Conservation (phyloP, 306 rosid species). For the Senna tora region DNA sequence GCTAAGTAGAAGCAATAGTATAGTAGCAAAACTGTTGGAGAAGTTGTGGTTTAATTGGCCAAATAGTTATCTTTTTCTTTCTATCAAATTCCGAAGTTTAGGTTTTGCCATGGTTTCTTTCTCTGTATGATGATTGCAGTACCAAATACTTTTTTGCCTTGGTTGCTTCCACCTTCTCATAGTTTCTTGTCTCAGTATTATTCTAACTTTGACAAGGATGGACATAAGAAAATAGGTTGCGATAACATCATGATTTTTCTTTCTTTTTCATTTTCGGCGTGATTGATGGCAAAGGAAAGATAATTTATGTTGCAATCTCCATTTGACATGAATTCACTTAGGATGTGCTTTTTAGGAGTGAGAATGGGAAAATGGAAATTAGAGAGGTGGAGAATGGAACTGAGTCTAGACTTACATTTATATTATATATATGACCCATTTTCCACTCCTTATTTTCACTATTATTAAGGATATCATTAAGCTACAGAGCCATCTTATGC, state of each 20-base stretch:
- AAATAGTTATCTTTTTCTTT: background rate
- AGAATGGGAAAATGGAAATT: background rate
- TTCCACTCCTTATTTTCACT: background rate
- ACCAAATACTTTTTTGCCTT: background rate
- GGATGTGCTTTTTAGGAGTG: background rate
- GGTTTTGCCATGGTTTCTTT: background rate
- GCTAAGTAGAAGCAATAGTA: background rate
- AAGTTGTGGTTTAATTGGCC: background rate
- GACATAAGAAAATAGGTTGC: background rate
- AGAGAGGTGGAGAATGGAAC: background rate
- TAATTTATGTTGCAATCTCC: background rate
- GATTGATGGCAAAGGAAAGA: slow-evolving; percentile 28
- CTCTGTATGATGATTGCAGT: background rate
- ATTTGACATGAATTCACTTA: background rate
- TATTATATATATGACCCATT: background rate
- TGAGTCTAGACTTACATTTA: background rate
- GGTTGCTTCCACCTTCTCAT: background rate
- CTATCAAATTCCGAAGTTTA: background rate
- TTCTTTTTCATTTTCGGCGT: background rate
- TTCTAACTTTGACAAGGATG: background rate
- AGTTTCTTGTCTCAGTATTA: background rate
- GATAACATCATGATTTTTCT: background rate
- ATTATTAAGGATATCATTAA: background rate
- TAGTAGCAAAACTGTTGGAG: background rate
- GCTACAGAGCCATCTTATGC: background rate